Conservation (phyloP, 2,329 filamentous ascomycete species). For the Ceratocystis destructans region DNA sequence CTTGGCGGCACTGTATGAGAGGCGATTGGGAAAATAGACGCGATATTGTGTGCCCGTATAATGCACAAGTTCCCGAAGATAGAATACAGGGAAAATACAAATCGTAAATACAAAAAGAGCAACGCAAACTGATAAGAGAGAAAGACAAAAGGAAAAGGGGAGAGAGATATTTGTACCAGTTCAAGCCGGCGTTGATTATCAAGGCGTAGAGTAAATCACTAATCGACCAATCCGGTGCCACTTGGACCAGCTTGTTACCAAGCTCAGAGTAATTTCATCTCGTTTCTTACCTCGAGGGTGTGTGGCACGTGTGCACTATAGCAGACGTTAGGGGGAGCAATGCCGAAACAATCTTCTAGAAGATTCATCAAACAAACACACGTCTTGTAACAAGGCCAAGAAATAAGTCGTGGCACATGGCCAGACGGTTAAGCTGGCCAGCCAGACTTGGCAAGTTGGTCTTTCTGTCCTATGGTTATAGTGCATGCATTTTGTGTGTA, state of each 20-base stretch:
- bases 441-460: too few species aligned
- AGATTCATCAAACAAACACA: background rate
- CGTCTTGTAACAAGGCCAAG: background rate
- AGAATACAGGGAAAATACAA: background rate
- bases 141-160: background rate
- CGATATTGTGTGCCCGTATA: background rate
- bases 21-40: background rate
- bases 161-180: background rate
- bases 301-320: background rate
- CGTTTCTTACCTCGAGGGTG: background rate
- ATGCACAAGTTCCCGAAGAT: background rate
- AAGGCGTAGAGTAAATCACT: background rate
- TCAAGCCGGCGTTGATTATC: background rate
- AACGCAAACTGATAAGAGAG: background rate
- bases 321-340: background rate
- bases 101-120: background rate
- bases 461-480: too few species aligned
- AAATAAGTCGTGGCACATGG: background rate
- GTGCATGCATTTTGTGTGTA: too few species aligned
- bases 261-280: background rate
- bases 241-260: background rate
- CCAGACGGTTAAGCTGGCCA: background rate
- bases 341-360: background rate
- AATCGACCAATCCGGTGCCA: background rate
- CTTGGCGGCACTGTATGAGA: constrained; percentile 2